Conservation (phyloP, 2,329 filamentous ascomycete species). For the Verticillium nubilum region DNA sequence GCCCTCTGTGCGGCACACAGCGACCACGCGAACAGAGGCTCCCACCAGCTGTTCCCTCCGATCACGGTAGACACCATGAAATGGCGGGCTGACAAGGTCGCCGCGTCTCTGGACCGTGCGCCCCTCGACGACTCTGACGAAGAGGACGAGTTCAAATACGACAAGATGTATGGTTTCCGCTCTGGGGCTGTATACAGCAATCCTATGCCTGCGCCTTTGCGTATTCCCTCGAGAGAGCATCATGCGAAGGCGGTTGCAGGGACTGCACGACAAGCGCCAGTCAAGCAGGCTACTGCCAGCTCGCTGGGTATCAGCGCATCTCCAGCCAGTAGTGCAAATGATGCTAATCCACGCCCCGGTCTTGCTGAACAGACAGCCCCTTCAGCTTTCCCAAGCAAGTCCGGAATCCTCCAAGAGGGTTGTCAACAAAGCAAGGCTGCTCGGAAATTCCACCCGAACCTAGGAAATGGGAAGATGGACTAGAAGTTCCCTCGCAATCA, state of each 20-base stretch:
- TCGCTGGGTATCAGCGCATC: too few relatives aligned
- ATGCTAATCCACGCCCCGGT: too few relatives aligned
- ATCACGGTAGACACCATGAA: constrained; percentile 3
- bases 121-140: background rate
- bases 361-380: background rate
- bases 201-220: constrained; percentile 9
- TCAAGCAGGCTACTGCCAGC: too few relatives aligned
- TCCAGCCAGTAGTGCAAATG: too few relatives aligned
- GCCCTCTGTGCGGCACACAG: background rate
- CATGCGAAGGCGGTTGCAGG: background rate
- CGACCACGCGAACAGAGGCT: background rate
- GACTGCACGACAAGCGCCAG: too few relatives aligned
- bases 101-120: background rate
- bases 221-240: constrained; percentile 5
- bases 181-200: constrained; percentile 10
- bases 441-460: background rate
- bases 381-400: background rate
- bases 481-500: background rate
- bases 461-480: background rate
- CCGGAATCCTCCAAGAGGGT: background rate
- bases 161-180: constrained; percentile 6
- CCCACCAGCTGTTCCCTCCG: background rate
- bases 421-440: background rate
- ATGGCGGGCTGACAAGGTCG: constrained; percentile 3
- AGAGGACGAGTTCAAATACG: background rate